Base-by-base conservation (phyloP, 352 stramenopile genomes). In the Phytopythium mirpurense region DNA sequence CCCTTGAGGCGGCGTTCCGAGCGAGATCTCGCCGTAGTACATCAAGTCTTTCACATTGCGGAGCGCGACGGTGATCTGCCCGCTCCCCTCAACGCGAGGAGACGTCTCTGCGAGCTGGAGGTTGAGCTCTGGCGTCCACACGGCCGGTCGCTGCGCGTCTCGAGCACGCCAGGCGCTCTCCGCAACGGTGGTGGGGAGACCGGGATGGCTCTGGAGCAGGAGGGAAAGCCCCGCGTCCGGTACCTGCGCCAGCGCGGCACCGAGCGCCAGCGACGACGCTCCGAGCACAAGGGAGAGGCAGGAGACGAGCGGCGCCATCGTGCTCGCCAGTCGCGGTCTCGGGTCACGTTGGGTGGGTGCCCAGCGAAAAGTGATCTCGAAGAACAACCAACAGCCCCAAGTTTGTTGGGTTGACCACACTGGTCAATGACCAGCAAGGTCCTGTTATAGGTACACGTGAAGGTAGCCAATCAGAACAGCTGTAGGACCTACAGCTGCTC, bases 1-100 rank as follows among this genome's bases (percentile, higher is more conserved):
- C 7, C 55, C 81, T 64, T 98, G 91, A 0, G 68, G 65, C 49
- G 93, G 91, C 18, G 68, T 96, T 19, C 93, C 91, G 23, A 95
- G 58, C 34, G 76, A 64, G 16, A 98, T 73, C 32, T 86, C 63
- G 35, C 84, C 86, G 63, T 86, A 97, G 59, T 96, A 53, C 9
- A 27, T 1, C 3, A 21, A 6, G 14, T 53, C 29, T n/a, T 9
- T 2, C 8, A 11, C 0, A 10, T 53, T 53, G 31, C 24, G 31
- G 19, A 53, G 46, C 11, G 52, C 48, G 23, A 47, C 56, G 43
- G 19, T 62, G 32, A n/a, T n/a, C n/a, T n/a, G n/a, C n/a, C n/a
- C n/a, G n/a, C n/a, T n/a, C n/a, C n/a, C n/a, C n/a, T 43, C 8
- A 10, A 11, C 15, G 37, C 5, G n/a, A 1, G n/a, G 37, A 21